phyloP scores from a whole-genome alignment of 257 asterid genomes.

The Agastache rugosa region DNA sequence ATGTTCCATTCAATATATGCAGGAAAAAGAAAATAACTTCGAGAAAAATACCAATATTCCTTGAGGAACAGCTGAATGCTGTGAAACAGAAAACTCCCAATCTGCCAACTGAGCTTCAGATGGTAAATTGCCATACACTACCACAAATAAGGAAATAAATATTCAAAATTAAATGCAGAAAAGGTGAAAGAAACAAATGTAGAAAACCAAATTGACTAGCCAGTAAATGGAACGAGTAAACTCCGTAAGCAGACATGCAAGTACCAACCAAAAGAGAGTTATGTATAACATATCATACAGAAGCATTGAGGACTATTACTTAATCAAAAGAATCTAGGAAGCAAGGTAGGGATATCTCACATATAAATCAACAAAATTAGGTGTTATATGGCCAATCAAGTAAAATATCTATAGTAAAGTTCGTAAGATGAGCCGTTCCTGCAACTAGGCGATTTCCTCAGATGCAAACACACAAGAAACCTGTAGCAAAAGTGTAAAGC shows the following conservation, averaged over 20 bases:
- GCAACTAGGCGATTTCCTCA: background rate
- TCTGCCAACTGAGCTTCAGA: constrained; percentile 87
- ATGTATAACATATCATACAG: background rate
- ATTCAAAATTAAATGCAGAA: constrained; percentile 51
- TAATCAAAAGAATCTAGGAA: constrained; percentile 16
- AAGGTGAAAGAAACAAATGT: constrained; percentile 22
- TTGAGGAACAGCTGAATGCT: constrained; percentile 74
- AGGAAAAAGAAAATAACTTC: constrained; percentile 46
- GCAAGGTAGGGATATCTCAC: background rate
- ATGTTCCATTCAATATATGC: background rate
- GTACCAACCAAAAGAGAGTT: constrained; percentile 3
- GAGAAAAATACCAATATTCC: constrained; percentile 49
- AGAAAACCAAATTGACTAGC: background rate
- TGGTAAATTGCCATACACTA: constrained; percentile 97
- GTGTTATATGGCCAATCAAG: background rate
- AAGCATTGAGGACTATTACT: background rate
- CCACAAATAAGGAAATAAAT: constrained; percentile 15
- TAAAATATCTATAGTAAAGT: background rate
- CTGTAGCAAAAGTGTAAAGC: constrained; percentile 31
- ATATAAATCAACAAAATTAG: background rate
- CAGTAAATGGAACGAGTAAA: background rate
- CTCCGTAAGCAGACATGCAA: constrained; percentile 1
- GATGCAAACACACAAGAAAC: constrained; percentile 24
- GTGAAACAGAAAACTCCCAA: constrained; percentile 95
- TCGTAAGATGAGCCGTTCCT: background rate